Base-by-base conservation (phyloP, 768 basidiomycete genomes). In the Russula emetica region DNA sequence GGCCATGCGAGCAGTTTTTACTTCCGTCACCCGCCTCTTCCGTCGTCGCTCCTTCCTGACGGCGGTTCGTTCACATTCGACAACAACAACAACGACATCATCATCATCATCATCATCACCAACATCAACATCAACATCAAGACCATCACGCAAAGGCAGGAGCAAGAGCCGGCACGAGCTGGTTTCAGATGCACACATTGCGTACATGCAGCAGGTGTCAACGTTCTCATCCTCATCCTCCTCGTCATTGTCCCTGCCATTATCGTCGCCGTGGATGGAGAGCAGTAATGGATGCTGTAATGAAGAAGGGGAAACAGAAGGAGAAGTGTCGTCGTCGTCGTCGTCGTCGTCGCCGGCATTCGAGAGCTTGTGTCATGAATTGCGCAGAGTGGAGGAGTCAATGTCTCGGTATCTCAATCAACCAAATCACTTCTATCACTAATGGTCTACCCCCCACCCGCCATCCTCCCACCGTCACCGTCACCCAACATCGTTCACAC, bases 141-240 rank as follows among this genome's bases (percentile, higher is more conserved):
- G 7, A 44, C 8, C 6, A 8, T 3, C 18, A 10, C 44, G 44
- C 20, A 44, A 44, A n/a, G n/a, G n/a, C 45, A 47, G 22, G 45
- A n/a, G 11, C 58, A 64, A 64, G 45, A 56, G 59, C 49, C 63
- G 63, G 24, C 63, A 64, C 49, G 63, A 64, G 63, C 59, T 60
- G 22, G 42, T 64, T 24, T 64, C 59, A 32, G 63, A 64, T 8
- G 63, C 63, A 9, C 49, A 64, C 49, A 24, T 52, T 18, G 54
- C 63, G 9, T 64, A 55, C 49, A 50, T 64, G 38, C 20, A 51
- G 20, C 47, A 36, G 13, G 22, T 16, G 5, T 18, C 32, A 5
- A 16, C 34, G 11, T 28, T 22, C 7, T 38, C 57, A 2, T 22
- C 51, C 13, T n/a, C 50, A 2, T 58, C 52, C 6, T 59, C 52